These are phyloP conservation scores for Solanum gandarillasii DNA, from an alignment of 257 asterid species.

Conservation along the genomic window DNA sequence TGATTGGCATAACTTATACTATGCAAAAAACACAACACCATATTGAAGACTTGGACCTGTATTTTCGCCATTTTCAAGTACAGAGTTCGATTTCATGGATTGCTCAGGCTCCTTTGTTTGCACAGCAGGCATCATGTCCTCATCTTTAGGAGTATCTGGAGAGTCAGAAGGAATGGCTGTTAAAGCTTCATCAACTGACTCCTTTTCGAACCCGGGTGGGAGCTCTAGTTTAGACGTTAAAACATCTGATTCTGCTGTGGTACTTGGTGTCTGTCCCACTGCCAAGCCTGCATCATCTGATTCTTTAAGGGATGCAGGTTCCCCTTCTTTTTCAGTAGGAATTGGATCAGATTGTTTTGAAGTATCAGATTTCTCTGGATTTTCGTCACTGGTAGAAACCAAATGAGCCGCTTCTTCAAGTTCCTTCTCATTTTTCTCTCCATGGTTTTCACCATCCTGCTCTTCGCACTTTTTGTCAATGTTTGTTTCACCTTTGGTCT, in stretches of 20 bases:
- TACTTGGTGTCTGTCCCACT: conserved; percentile 25
- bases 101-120: conserved; percentile 39
- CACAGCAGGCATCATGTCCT: conserved; percentile 25
- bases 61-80: conserved; percentile 21
- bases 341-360: conserved; percentile 25
- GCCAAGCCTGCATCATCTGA: conserved; percentile 26
- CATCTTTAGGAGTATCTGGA: conserved; percentile 41
- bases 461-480: conserved; percentile 19
- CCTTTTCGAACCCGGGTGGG: conserved; percentile 40
- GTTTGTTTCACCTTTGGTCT: conserved; percentile 25
- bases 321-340: conserved; percentile 18
- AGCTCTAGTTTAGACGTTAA: conserved; percentile 37
- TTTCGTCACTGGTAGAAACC: conserved; percentile 21
- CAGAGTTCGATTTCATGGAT: conserved; percentile 22
- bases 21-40: neutral
- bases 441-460: conserved; percentile 6
- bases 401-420: conserved; percentile 27
- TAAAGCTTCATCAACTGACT: conserved; percentile 34
- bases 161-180: conserved; percentile 24
- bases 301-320: conserved; percentile 17
- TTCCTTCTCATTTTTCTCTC: conserved; percentile 1
- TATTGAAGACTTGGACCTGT: conserved; percentile 28
- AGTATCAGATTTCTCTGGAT: conserved; percentile 26
- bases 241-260: conserved; percentile 25
- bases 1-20: neutral